Percentiles rank a stretch among this genome's conserved stretches.
phyloP scores from a whole-genome alignment of 495 filamentous ascomycete genomes.

The Ascobolus immersus region DNA sequence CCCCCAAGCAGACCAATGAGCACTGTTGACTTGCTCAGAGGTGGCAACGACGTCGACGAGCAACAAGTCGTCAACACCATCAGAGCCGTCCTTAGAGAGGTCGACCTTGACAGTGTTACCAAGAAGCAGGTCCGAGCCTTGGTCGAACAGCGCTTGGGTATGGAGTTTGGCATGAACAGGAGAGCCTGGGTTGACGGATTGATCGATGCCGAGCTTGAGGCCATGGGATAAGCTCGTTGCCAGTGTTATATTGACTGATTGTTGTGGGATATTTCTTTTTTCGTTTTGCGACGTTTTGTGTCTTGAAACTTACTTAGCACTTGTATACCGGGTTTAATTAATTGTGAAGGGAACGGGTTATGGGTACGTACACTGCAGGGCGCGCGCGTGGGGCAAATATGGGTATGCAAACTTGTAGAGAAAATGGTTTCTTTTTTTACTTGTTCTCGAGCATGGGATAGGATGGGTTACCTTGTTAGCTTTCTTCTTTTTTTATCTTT shows the following conservation, averaged over 20 bases:
- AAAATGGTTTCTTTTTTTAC: too few species aligned
- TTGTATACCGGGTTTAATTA: too few species aligned
- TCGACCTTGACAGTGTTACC: conserved; percentile 82
- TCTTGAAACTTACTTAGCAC: not conserved
- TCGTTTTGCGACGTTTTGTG: conserved; percentile 13
- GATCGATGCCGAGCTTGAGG: conserved; percentile 60
- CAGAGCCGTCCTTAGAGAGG: conserved; percentile 55
- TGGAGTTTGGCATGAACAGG: conserved; percentile 21
- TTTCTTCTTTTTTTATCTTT: too few species aligned
- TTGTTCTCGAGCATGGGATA: too few species aligned
- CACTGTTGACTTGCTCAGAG: conserved; percentile 53
- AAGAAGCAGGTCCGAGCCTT: conserved; percentile 61
- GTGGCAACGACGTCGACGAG: conserved; percentile 43
- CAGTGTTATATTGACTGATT: conserved; percentile 82
- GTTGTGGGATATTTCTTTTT: conserved; percentile 89
- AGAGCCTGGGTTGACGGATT: conserved; percentile 75
- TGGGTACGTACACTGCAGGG: too few species aligned
- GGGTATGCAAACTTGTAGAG: too few species aligned
- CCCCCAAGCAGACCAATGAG: conserved; percentile 33
- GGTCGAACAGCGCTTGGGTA: conserved; percentile 9
- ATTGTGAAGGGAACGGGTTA: too few species aligned
- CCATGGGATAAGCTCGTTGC: conserved; percentile 60
- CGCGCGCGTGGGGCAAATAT: too few species aligned
- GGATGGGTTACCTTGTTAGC: too few species aligned
- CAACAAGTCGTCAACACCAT: conserved; percentile 55